phyloP scores from a whole-genome alignment of 495 filamentous ascomycete species.

The Neohortaea acidophila region DNA sequence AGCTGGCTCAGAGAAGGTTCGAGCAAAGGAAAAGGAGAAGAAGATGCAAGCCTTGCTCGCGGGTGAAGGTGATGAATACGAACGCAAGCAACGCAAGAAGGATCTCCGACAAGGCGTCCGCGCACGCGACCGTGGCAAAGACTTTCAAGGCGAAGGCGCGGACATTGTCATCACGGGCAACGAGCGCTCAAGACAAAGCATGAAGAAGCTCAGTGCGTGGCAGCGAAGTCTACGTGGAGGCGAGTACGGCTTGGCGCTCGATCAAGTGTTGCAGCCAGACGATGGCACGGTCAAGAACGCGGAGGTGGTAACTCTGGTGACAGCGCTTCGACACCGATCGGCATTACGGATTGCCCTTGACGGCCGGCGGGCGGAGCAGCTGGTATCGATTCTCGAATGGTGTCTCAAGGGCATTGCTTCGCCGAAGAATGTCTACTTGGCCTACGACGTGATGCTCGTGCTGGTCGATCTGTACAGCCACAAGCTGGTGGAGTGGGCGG shows the following conservation, averaged over 20 bases:
- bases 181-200: constrained; percentile 30
- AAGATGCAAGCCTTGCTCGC: constrained; percentile 75
- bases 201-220: constrained; percentile 57
- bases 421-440: constrained; percentile 58
- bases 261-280: constrained; percentile 45
- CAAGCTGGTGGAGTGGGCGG: constrained; percentile 46
- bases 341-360: constrained; percentile 69
- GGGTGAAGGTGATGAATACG: constrained; percentile 52
- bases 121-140: constrained; percentile 44
- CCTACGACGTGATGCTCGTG: constrained; percentile 63
- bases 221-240: constrained; percentile 65
- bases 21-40: constrained; percentile 60
- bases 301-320: constrained; percentile 53
- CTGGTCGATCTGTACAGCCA: constrained; percentile 77
- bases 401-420: constrained; percentile 60
- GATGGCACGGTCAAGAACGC: constrained; percentile 17
- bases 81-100: constrained; percentile 50
- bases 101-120: constrained; percentile 28
- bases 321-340: constrained; percentile 72
- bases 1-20: constrained; percentile 64
- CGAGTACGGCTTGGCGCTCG: constrained; percentile 60
- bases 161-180: constrained; percentile 79
- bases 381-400: constrained; percentile 76
- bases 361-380: constrained; percentile 58
- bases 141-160: constrained; percentile 70